Evolutionary conservation across 768 basidiomycete genomes (phyloP).

Genomic region (Suillus fuscotomentosus): DNA sequence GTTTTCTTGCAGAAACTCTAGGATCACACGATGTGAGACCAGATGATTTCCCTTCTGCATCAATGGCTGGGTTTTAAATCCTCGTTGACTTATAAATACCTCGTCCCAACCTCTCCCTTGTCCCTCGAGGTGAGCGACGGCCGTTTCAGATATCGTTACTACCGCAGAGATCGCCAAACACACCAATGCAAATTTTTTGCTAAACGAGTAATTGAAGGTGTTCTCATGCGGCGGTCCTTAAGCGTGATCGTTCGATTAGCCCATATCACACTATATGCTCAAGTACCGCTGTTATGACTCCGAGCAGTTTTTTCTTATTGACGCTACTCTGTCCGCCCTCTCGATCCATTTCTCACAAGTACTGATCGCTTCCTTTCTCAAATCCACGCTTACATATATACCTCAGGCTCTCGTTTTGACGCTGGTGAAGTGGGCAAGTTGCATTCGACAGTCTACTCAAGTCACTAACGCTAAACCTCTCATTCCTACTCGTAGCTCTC

Average conservation of each 20-base stretch:
- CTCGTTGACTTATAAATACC: background rate
- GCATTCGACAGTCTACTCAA: too few relatives aligned
- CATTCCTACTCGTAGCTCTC: background rate
- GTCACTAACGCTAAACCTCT: background rate
- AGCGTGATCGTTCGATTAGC: background rate
- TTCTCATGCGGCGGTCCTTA: background rate
- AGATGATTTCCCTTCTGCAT: too few relatives aligned
- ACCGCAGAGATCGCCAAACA: background rate
- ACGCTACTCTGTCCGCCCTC: background rate
- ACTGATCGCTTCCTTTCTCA: background rate
- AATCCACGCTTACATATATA: background rate
- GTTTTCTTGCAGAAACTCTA: background rate
- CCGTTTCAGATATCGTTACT: background rate
- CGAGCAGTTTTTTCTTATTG: background rate
- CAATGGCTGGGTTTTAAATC: background rate
- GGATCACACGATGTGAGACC: background rate
- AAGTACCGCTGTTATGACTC: background rate
- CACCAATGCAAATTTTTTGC: background rate
- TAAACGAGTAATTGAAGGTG: too few relatives aligned
- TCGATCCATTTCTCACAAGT: background rate
- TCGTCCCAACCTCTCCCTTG: background rate
- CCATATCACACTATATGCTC: background rate
- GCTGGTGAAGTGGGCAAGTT: background rate
- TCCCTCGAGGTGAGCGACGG: background rate
- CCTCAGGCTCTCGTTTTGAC: background rate